A percentile compares a stretch with the other conserved stretches of the same genome.
Conservation (phyloP, 1,284 basidiomycete species). For the Austroboletus niveus region DNA sequence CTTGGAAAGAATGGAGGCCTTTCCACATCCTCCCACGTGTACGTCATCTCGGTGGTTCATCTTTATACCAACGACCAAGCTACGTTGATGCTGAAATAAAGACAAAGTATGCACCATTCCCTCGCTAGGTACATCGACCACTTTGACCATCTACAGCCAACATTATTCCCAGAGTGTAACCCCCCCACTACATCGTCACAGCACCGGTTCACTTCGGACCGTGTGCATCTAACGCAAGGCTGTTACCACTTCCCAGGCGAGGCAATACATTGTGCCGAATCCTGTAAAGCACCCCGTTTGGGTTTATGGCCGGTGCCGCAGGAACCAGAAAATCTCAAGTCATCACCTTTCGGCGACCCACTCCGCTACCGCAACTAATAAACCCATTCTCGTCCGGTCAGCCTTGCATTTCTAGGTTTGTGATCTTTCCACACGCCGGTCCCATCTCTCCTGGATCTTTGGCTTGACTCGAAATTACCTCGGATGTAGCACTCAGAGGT, state of each 20-base stretch:
- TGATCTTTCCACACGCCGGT: neutral
- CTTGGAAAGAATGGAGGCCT: too few relatives aligned
- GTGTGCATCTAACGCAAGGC: neutral
- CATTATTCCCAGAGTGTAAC: neutral
- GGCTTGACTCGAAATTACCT: neutral
- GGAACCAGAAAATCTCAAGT: neutral
- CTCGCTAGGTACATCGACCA: neutral
- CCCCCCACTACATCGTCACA: neutral
- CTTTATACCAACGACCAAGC: neutral
- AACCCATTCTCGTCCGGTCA: too few relatives aligned
- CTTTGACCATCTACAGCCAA: neutral
- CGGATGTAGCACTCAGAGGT: neutral
- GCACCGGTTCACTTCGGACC: neutral
- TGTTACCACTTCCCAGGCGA: neutral
- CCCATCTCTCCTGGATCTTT: neutral
- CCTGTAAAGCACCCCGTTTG: neutral
- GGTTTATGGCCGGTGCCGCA: neutral
- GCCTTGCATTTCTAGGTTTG: neutral
- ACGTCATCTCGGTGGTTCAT: neutral
- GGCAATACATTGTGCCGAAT: neutral
- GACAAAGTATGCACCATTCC: neutral
- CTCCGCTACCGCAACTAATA: too few relatives aligned
- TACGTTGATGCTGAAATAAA: neutral
- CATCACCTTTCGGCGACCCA: neutral
- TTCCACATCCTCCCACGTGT: neutral